phyloP scores from a whole-genome alignment of 139 green algal species.

The Coelastrella sp. region DNA sequence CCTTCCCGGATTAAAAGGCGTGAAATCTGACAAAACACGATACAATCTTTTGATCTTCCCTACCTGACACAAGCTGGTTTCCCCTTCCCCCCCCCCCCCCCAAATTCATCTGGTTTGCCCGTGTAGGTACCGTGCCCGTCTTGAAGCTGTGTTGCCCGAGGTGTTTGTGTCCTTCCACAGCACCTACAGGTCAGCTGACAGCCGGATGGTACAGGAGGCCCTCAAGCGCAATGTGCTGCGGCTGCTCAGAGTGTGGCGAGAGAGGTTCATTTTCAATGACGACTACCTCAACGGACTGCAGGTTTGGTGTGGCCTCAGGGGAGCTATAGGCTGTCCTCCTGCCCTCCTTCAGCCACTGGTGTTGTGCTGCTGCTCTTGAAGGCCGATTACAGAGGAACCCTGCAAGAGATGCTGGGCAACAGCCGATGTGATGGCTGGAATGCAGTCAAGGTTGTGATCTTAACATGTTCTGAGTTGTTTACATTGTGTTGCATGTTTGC shows the following conservation, averaged over 20 bases:
- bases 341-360: not conserved
- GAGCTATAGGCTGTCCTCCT: not conserved
- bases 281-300: constrained; percentile 92
- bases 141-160: constrained; percentile 87
- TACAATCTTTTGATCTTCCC: too few relatives aligned
- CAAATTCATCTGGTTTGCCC: not conserved
- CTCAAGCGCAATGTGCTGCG: constrained; percentile 79
- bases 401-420: too few relatives aligned
- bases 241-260: constrained; percentile 87
- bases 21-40: too few relatives aligned
- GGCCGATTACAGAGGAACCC: too few relatives aligned
- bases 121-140: constrained; percentile 43
- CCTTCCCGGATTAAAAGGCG: too few relatives aligned
- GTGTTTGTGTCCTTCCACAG: constrained; percentile 85
- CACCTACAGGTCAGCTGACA: constrained; percentile 49
- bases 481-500: constrained; percentile 69
- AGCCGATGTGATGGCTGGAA: too few relatives aligned
- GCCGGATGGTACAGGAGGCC: constrained; percentile 81
- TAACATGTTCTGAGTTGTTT: not conserved
- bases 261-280: constrained; percentile 90
- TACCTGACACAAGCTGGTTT: too few relatives aligned
- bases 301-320: constrained; percentile 39
- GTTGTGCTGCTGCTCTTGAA: not conserved
- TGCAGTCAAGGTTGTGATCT: not conserved
- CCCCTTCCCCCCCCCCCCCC: too few relatives aligned